Percentiles rank a stretch among this genome's conserved stretches.
phyloP scores from a whole-genome alignment of 2,329 filamentous ascomycete species.

The Alternaria sp. region DNA sequence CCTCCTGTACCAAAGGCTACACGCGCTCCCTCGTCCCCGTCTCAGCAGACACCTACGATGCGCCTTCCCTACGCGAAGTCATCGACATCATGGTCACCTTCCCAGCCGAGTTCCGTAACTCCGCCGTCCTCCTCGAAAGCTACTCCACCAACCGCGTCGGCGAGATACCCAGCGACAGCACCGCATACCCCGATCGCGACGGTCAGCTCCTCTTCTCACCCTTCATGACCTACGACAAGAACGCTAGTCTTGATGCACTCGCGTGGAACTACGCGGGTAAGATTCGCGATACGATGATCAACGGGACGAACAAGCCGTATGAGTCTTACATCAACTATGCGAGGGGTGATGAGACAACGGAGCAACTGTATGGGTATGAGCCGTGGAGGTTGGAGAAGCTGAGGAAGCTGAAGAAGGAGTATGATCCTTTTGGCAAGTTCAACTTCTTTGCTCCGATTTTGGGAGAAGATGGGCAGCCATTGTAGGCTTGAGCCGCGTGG shows the following conservation, averaged over 20 bases:
- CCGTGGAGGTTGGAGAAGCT: constrained; percentile 42
- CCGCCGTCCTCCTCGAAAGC: constrained; percentile 24
- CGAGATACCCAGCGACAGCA: constrained; percentile 19
- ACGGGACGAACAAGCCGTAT: constrained; percentile 13
- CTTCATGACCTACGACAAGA: constrained; percentile 20
- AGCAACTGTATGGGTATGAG: constrained; percentile 45
- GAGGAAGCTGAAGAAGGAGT: constrained; percentile 39
- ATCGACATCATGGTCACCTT: constrained; percentile 21
- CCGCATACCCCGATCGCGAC: constrained; percentile 27
- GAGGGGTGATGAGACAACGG: constrained; percentile 33
- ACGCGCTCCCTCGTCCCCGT: constrained; percentile 17
- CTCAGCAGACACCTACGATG: constrained; percentile 12
- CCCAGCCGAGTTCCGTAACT: constrained; percentile 13
- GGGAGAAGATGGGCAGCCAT: background rate
- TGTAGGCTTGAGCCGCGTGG: background rate
- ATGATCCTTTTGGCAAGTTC: constrained; percentile 42
- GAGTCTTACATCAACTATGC: constrained; percentile 46
- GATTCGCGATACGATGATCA: constrained; percentile 14
- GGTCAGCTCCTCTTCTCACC: constrained; percentile 19
- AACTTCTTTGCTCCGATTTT: constrained; percentile 37
- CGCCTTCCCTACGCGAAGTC: constrained; percentile 16
- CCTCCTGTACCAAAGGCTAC: constrained; percentile 24
- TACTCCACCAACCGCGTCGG: constrained; percentile 23
- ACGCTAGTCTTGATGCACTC: constrained; percentile 19
- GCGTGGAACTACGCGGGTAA: constrained; percentile 15